Base-by-base conservation (phyloP, 73 alveolate genomes). In the Stentor coeruleus region DNA sequence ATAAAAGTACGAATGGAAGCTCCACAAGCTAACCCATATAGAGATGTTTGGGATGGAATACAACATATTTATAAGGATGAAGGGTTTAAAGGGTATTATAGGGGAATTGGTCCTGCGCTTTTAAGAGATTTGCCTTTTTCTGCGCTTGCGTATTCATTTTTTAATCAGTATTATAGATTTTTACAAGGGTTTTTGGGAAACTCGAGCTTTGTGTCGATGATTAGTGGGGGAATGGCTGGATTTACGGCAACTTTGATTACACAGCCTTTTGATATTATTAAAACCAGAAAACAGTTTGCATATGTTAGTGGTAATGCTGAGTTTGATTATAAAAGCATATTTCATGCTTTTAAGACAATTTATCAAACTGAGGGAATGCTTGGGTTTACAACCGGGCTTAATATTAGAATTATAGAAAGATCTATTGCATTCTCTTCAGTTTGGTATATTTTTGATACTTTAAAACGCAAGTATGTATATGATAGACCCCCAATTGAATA, bases 221-320 rank as follows among this genome's bases (percentile, higher is more conserved):
- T 20, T 33, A 66, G 37, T 66, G 79, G 79, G n/a, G 79, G n/a
- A 20, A 20, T 31, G 37, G 79, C 79, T 66, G 79, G 79, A 33
- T 66, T 66, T 66, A 66, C 79, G 14, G 79, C 79, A 2, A 20
- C 40, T 2, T 2, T 66, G 37, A 66, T 66, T 20, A 66, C 79
- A 0, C 79, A 66, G 36, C 79, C 79, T 66, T 66, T 66, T 66
- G 79, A 66, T 2, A 66, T 66, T 31, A 66, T 66, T 20, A 66
- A 66, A 66, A 66, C 79, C n/a, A 20, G 79, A 1, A 20, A 20
- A 26, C 79, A 66, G 37, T 66, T 66, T 33, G 39, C 36, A 28
- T 26, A 66, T 66, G 39, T 66, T 33, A 31, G 79, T 11, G 39
- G 39, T 14, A 20, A 20, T 20, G 37, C n/a, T 1, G 42, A 20